These are phyloP conservation scores for Colletotrichum ledebouriae DNA, from an alignment of 2,329 filamentous ascomycete genomes.

Conservation along the genomic window DNA sequence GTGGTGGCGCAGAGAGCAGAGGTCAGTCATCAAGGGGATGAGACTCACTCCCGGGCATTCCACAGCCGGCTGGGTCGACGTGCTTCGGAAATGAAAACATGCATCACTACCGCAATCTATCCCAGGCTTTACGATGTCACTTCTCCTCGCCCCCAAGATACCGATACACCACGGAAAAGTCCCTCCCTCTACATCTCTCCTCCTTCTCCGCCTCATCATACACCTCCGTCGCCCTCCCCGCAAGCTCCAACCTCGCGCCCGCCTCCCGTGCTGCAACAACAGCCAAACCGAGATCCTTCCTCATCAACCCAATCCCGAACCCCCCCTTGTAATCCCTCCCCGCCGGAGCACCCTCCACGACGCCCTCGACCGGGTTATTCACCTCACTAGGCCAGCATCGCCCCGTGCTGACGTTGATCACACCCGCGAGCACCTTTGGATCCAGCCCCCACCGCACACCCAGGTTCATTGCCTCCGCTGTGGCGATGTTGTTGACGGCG, in stretches of 20 bases:
- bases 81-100: background rate
- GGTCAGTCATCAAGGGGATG: constrained; percentile 1
- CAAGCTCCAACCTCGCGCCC: constrained; percentile 75
- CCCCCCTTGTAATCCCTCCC: constrained; percentile 82
- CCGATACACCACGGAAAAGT: constrained; percentile 86
- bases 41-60: constrained; percentile 10
- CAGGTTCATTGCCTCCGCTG: constrained; percentile 75
- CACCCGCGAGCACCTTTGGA: constrained; percentile 76
- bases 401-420: constrained; percentile 96
- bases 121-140: no score
- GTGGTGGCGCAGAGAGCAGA: constrained; percentile 24
- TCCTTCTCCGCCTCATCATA: constrained; percentile 76
- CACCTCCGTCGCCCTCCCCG: constrained; percentile 71
- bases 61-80: constrained; percentile 19
- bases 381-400: constrained; percentile 95
- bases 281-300: constrained; percentile 82
- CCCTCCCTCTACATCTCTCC: constrained; percentile 75
- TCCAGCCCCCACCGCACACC: constrained; percentile 73
- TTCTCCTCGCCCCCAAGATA: constrained; percentile 71
- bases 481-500: constrained; percentile 88
- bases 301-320: constrained; percentile 83
- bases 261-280: constrained; percentile 79
- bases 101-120: background rate
- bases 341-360: constrained; percentile 82
- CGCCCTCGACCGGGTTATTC: constrained; percentile 93